Conservation (phyloP, 345 rosid species). For the Arabidopsis suecica region DNA sequence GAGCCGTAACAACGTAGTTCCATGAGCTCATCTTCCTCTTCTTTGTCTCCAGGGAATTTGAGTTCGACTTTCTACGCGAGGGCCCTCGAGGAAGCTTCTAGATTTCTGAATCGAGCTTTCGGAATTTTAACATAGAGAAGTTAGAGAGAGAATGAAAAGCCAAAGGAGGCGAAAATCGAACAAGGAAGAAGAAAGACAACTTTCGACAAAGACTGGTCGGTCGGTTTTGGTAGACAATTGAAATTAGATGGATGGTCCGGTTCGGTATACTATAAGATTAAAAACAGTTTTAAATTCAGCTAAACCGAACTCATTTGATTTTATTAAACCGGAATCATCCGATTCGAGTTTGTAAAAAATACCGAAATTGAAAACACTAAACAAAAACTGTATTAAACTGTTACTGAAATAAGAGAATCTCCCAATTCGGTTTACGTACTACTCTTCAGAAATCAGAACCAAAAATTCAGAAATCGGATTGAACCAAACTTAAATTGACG, state of each 20-base stretch:
- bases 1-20: conserved; percentile 70
- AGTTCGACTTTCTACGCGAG: conserved; percentile 9
- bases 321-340: background rate
- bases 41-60: background rate
- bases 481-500: too few species aligned
- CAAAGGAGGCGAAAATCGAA: conserved; percentile 27
- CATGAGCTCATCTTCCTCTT: conserved; percentile 50
- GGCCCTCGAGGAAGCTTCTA: conserved; percentile 20
- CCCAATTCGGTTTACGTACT: too few species aligned
- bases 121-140: background rate
- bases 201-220: conserved; percentile 21
- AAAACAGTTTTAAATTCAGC: background rate
- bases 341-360: background rate
- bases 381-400: too few species aligned
- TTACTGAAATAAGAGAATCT: too few species aligned
- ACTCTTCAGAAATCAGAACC: too few species aligned
- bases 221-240: background rate
- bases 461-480: too few species aligned
- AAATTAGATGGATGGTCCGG: background rate
- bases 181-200: conserved; percentile 7
- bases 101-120: conserved; percentile 21
- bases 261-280: background rate
- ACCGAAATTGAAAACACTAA: background rate
- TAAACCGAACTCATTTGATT: background rate
- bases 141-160: background rate